Evolutionary conservation across 73 alveolate species (phyloP).

Genomic region (Paraurostyla sp.): DNA sequence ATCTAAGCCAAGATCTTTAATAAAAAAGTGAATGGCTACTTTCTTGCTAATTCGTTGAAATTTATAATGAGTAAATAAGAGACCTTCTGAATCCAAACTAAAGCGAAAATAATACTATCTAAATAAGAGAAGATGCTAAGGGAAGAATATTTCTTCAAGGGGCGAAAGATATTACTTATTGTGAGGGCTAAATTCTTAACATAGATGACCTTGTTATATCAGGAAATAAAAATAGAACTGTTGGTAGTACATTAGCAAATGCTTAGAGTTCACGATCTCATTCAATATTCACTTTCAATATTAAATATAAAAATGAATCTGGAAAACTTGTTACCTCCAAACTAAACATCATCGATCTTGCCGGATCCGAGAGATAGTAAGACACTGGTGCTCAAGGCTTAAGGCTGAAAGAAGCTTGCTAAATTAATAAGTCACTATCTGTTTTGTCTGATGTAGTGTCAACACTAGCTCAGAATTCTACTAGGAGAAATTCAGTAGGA

Average conservation of each 20-base stretch:
- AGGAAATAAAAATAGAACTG: slow-evolving; percentile 40
- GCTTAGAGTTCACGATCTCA: slow-evolving; percentile 52
- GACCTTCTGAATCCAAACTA: slow-evolving; percentile 51
- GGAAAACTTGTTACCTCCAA: slow-evolving; percentile 10
- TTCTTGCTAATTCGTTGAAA: slow-evolving; percentile 64
- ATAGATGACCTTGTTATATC: not conserved
- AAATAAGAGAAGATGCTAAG: slow-evolving; percentile 16
- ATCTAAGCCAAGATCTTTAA: not conserved
- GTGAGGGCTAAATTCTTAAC: slow-evolving; percentile 11
- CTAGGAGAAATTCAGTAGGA: slow-evolving; percentile 75
- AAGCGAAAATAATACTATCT: too few species aligned
- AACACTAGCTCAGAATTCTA: slow-evolving; percentile 23
- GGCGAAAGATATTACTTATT: slow-evolving; percentile 7
- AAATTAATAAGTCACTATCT: slow-evolving; percentile 68
- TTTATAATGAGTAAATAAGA: slow-evolving; percentile 71
- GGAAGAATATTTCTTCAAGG: not conserved
- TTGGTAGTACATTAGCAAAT: slow-evolving; percentile 43
- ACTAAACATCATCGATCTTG: slow-evolving; percentile 69
- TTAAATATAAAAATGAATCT: not conserved
- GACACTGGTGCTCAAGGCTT: slow-evolving; percentile 76
- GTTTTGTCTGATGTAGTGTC: slow-evolving; percentile 65
- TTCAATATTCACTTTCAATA: slow-evolving; percentile 22
- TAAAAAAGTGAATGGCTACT: slow-evolving; percentile 41
- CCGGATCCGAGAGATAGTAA: slow-evolving; percentile 78
- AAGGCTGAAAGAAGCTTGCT: slow-evolving; percentile 81